Base-by-base conservation (phyloP, 2,329 filamentous ascomycete species). In the Beauveria sp. region DNA sequence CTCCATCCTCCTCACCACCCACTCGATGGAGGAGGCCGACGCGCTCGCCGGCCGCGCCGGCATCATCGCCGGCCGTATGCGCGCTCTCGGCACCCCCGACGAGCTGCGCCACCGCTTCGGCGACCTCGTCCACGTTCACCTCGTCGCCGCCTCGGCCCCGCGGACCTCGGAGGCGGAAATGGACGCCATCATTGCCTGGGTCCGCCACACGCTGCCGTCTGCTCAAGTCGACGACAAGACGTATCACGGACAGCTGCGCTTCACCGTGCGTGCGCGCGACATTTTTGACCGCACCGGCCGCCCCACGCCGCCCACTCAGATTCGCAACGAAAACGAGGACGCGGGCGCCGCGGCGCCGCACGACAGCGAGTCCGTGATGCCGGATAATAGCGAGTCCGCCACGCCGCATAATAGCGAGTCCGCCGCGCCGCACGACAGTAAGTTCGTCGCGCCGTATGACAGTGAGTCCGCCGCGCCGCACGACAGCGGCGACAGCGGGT, bases 21-120 rank as follows among this genome's bases (percentile, higher is more conserved):
- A 98, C 73, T 90, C 86, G 54, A 96, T 97, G 92, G 93, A 97
- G 72, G 93, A 97, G 75, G 93, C 93, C 0, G 91, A 96, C 69
- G 92, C 92, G 1, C 80, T 98, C 2, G 93, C 93, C 0, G 86
- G 86, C 34, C 83, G 91, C 1, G 91, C 89, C 0, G 93, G 91
- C 14, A 96, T 98, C 66, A 86, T 98, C 75, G 90, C 92, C 9
- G 83, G 85, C 67, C 83, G 87, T 38, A 96, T 97, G 91, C 80
- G 97, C 24, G 93, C 92, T 0, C 80, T 95, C 9, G 93, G 93
- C 4, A 89, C 87, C 0, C 88, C 87, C 0, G 86, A 91, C 40
- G 78, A 87, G 62, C 79, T 97, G 3, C 82, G 93, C 8, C 80
- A 82, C 50, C 85, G 87, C 60, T 92, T 93, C 69, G 93, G 92